Evolutionary conservation across 2,329 filamentous ascomycete species (phyloP).

Genomic region (Dactylellina parvicollis): DNA sequence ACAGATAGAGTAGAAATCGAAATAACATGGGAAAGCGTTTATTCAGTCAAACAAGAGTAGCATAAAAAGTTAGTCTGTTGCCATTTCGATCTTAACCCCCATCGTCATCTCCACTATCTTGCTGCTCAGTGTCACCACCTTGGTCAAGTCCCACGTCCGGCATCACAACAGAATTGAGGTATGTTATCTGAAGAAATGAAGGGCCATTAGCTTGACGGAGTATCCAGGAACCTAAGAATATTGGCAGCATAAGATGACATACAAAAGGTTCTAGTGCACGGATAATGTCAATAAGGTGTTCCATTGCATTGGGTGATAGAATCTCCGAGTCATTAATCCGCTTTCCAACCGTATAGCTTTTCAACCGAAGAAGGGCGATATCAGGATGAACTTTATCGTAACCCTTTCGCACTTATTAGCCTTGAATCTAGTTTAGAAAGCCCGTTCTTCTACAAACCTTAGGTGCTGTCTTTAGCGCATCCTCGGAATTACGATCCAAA

Average conservation of each 20-base stretch:
- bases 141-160: constrained; percentile 66
- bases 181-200: constrained; percentile 70
- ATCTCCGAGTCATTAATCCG: constrained; percentile 75
- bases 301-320: constrained; percentile 70
- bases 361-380: constrained; percentile 81
- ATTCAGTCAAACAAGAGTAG: too few relatives aligned
- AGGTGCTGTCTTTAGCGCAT: constrained; percentile 83
- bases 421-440: not conserved
- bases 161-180: constrained; percentile 78
- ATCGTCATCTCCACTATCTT: constrained; percentile 40
- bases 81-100: constrained; percentile 42
- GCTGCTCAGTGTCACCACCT: not conserved
- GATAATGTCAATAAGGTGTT: constrained; percentile 73
- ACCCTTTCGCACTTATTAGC: constrained; percentile 66
- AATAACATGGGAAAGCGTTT: too few relatives aligned
- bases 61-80: too few relatives aligned
- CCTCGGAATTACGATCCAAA: constrained; percentile 73
- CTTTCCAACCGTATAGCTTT: constrained; percentile 78
- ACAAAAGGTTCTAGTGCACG: constrained; percentile 80
- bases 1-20: too few relatives aligned
- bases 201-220: not conserved
- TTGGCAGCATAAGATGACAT: constrained; percentile 63
- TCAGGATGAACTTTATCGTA: constrained; percentile 79
- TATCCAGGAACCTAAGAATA: constrained; percentile 31
- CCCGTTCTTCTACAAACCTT: constrained; percentile 69